Base-by-base conservation (phyloP, 768 basidiomycete species). In the Daedalea quercina region DNA sequence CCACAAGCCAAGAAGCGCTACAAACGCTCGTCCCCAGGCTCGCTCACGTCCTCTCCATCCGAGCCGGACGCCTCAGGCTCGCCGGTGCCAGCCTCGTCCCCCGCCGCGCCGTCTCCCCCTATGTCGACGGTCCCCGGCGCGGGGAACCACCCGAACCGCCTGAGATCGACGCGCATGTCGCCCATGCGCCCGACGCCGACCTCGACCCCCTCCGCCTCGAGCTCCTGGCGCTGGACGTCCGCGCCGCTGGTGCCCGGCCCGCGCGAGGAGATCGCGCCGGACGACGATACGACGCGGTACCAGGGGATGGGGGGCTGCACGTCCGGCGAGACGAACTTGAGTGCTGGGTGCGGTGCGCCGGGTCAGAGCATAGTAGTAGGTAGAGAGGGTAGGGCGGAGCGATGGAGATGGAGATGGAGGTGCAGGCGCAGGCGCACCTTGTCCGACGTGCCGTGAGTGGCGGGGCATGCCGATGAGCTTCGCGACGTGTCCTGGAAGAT, bases 181-280 rank as follows among this genome's bases (percentile, higher is more conserved):
- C 79, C 85, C 11, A 72, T 76, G 57, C 76, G 72, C 19, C 80
- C 76, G 2, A 67, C 70, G 2, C 63, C 74, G 19, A 94, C 90
- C 47, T 88, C 81, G n/a, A 94, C 78, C 3, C 88, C 90, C 66
- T 94, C 93, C 0, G 80, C 83, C 53, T 84, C 80, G 13, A 96
- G 76, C 2, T 77, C 82, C n/a, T 85, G 82, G 17, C 81, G 73
- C 63, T 96, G 93, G 1, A 81, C 71, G 43, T 77, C 78, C 0
- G 91, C 91, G 1, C 90, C 91, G 37, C 78, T 71, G 2, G 93
- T 93, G 2, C 84, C 87, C 3, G 92, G 90, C 0, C 88, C 91
- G 42, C 93, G 77, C 7, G 90, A 92, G 1, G 90, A 90, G 57
- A 90, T 87, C 1, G 74, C 69, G 1, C 90, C 90, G 0, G 82